Base-by-base conservation (phyloP, 2,329 filamentous ascomycete genomes). In the Pleomassaria siparia region DNA sequence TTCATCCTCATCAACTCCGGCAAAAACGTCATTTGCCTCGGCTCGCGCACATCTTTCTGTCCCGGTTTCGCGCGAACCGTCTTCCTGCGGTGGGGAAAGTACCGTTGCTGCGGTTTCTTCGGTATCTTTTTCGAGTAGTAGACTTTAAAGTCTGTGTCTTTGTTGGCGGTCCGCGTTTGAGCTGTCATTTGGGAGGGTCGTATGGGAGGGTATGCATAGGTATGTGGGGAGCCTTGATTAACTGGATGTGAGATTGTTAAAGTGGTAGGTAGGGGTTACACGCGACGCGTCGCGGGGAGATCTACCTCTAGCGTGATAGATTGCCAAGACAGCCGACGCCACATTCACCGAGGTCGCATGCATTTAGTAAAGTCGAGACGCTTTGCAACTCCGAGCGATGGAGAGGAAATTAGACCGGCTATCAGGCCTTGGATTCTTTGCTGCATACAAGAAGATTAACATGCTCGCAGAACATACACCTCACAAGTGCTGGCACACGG, bases 71-170 rank as follows among this genome's bases (percentile, higher is more conserved):
- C 46, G 15, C 62, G 62, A 33, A 68, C 64, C 1, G 41, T 58
- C 46, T 67, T 70, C 37, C 50, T 49, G 43, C 49, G 54, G 26
- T 61, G 58, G 2, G 67, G 64, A 22, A 70, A 69, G 32, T 56
- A 46, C 7, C 52, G 40, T 30, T 70, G 66, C 28, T 29, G 37
- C 15, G 12, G 26, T 32, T 42, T n/a, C n/a, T n/a, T 32, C 15
- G 64, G 60, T 2, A 59, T 44, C 35, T 61, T 69, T 36, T 63
- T 69, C 10, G 64, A 60, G 16, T 63, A 66, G 46, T 67, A 69
- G 26, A 59, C 58, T 37, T 63, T 67, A 41, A 44, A 60, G 12
- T 58, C 47, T 10, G 54, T 48, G 7, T 63, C 53, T 37, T 53
- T 52, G 25, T 67, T 69, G 40, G 55, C 56, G 10, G 49, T 53